Evolutionary conservation across 2,329 filamentous ascomycete species (phyloP).

Genomic region (Herpotrichia juniperi): DNA sequence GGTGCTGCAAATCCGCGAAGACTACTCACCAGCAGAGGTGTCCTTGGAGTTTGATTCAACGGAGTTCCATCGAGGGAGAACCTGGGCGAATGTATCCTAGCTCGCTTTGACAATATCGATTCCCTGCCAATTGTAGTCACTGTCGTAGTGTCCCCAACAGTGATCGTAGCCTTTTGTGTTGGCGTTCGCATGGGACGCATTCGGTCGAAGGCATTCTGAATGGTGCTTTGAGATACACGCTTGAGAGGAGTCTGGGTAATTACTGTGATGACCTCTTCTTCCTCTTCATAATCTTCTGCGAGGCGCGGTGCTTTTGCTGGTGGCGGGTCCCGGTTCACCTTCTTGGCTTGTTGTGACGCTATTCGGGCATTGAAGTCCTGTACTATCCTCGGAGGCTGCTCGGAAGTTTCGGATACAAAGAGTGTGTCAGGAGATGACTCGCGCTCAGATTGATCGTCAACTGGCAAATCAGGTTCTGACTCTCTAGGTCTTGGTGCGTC

Average conservation of each 20-base stretch:
- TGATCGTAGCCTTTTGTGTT: constrained; percentile 74
- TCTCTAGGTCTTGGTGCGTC: constrained; percentile 1
- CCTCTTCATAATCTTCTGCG: constrained; percentile 12
- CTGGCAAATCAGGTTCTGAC: constrained; percentile 20
- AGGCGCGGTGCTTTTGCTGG: constrained; percentile 7
- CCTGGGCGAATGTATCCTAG: constrained; percentile 50
- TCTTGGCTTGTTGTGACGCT: constrained; percentile 37
- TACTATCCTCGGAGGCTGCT: constrained; percentile 27
- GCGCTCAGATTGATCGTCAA: constrained; percentile 23
- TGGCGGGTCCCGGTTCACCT: constrained; percentile 11
- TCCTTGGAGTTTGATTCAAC: constrained; percentile 34
- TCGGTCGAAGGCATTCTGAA: constrained; percentile 68
- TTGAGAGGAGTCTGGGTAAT: constrained; percentile 38
- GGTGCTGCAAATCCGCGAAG: constrained; percentile 62
- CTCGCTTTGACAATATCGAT: constrained; percentile 54
- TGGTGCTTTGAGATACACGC: constrained; percentile 43
- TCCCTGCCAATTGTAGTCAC: constrained; percentile 67
- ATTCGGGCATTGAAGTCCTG: constrained; percentile 50
- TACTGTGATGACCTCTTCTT: constrained; percentile 32
- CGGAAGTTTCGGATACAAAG: neutral
- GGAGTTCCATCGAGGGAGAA: constrained; percentile 36
- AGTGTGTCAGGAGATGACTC: neutral
- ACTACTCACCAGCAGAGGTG: constrained; percentile 49
- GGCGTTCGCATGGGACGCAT: constrained; percentile 68
- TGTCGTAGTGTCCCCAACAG: constrained; percentile 71